phyloP scores from a whole-genome alignment of 352 stramenopile genomes.

The Pythium pectinolyticum region DNA sequence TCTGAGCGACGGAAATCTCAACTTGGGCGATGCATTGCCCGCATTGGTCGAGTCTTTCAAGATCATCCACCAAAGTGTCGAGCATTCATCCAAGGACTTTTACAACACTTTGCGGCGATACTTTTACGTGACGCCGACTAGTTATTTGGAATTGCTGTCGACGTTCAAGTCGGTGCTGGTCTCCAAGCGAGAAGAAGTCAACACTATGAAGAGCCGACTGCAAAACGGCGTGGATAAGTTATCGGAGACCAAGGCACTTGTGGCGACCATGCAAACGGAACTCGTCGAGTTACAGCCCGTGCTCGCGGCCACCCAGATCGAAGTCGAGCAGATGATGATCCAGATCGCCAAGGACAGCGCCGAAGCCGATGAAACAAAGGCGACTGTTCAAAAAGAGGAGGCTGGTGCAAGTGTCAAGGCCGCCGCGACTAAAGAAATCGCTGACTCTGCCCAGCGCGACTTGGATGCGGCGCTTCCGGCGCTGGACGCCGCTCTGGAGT shows the following conservation, averaged over 20 bases:
- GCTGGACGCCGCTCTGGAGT: slow-evolving; percentile 85
- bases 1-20: slow-evolving; percentile 72
- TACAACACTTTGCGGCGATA: slow-evolving; percentile 83
- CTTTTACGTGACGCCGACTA: slow-evolving; percentile 94
- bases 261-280: slow-evolving; percentile 84
- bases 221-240: slow-evolving; percentile 89
- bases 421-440: slow-evolving; percentile 88
- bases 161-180: slow-evolving; percentile 90
- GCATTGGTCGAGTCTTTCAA: slow-evolving; percentile 85
- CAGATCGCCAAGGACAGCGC: slow-evolving; percentile 89
- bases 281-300: slow-evolving; percentile 83
- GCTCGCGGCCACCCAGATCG: slow-evolving; percentile 69
- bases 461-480: slow-evolving; percentile 86
- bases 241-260: slow-evolving; percentile 75
- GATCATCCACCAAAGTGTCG: slow-evolving; percentile 89
- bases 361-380: slow-evolving; percentile 86
- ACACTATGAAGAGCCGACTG: slow-evolving; percentile 79
- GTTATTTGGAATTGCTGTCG: slow-evolving; percentile 90
- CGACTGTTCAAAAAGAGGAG: slow-evolving; percentile 87
- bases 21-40: slow-evolving; percentile 49
- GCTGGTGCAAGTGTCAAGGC: slow-evolving; percentile 85
- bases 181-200: slow-evolving; percentile 89
- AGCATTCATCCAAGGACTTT: slow-evolving; percentile 83
- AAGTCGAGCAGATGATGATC: slow-evolving; percentile 90
- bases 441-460: slow-evolving; percentile 85